Conservation (phyloP, 768 basidiomycete genomes). For the Cystofilobasidium ferigula region DNA sequence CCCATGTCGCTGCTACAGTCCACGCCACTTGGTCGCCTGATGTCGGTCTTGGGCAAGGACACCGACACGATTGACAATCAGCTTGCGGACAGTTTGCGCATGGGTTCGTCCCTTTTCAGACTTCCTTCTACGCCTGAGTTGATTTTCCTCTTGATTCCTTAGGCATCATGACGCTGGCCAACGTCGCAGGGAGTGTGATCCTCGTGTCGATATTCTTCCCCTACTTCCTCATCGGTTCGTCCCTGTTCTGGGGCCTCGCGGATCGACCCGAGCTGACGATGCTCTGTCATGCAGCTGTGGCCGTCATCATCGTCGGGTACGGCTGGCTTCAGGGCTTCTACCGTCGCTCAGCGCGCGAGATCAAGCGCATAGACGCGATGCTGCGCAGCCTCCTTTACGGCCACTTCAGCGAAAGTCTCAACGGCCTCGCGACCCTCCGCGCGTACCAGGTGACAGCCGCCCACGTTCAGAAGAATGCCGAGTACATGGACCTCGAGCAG, state of each 20-base stretch:
- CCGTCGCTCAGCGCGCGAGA: conserved; percentile 37
- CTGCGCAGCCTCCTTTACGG: conserved; percentile 60
- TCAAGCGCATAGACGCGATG: conserved; percentile 54
- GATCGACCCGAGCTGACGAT: not conserved
- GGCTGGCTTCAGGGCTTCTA: conserved; percentile 50
- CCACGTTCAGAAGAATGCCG: conserved; percentile 62
- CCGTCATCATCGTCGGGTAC: conserved; percentile 42
- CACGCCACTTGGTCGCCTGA: conserved; percentile 39
- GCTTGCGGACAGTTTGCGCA: conserved; percentile 35
- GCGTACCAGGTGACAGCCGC: conserved; percentile 70
- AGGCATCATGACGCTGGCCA: conserved; percentile 53
- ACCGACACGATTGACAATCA: conserved; percentile 38
- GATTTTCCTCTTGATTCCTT: too few relatives aligned
- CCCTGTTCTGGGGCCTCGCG: conserved; percentile 25
- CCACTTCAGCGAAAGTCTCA: conserved; percentile 82
- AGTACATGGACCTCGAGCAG: conserved; percentile 64
- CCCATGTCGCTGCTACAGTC: conserved; percentile 85
- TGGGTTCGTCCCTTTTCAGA: conserved; percentile 26
- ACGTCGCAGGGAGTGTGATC: conserved; percentile 54
- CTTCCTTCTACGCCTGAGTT: too few relatives aligned
- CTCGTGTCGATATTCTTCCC: conserved; percentile 58
- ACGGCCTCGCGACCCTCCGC: conserved; percentile 51
- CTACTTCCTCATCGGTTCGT: conserved; percentile 68
- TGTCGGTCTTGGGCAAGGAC: conserved; percentile 37
- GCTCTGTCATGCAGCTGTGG: too few relatives aligned